Base-by-base conservation (phyloP, 73 alveolate genomes). In the Paramecium caudatum region DNA sequence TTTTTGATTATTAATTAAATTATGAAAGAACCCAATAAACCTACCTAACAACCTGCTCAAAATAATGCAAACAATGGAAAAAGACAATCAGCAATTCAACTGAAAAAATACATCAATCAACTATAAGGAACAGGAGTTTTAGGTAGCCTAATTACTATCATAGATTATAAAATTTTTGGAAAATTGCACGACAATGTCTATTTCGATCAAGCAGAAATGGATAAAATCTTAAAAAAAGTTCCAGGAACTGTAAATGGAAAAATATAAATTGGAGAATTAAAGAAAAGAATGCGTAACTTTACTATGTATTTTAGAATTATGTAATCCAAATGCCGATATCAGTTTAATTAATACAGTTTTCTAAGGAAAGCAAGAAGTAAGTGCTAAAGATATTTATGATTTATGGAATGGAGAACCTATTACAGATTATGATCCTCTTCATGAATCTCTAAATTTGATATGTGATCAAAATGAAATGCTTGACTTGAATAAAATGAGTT, bases 401-500 rank as follows among this genome's bases (percentile, higher is more conserved):
- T 55, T 55, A 55, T 55, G 80, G 80, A 55, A 55, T 55, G 80
- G 80, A 0, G 80, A 55, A 55, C 45, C 80, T 1, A 55, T 55
- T 2, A 55, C 80, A 23, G 80, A 55, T 55, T 19, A 55, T 23
- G 80, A 55, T 55, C 41, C 45, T 0, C 30, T 55, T n/a, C n/a
- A 55, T 4, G 84, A 68, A 16, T 34, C 55, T 16, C 25, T 63
- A 13, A 63, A 63, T 12, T 33, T 63, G 34, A 17, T 63, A 4
- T 32, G 61, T 33, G 84, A 68, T 34, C 36, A 68, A 32, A 68
- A 37, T n/a, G 84, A 37, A 68, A 68, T 68, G 17, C 84, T 68
- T 32, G 84, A 68, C 34, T 30, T 68, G 7, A 32, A 25, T n/a
- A 68, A 68, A 9, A 68, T 68, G 84, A 68, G 55, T 68, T 32